Base-by-base conservation (phyloP, 805 yeast species). In the Kurtzmaniella fragi region DNA sequence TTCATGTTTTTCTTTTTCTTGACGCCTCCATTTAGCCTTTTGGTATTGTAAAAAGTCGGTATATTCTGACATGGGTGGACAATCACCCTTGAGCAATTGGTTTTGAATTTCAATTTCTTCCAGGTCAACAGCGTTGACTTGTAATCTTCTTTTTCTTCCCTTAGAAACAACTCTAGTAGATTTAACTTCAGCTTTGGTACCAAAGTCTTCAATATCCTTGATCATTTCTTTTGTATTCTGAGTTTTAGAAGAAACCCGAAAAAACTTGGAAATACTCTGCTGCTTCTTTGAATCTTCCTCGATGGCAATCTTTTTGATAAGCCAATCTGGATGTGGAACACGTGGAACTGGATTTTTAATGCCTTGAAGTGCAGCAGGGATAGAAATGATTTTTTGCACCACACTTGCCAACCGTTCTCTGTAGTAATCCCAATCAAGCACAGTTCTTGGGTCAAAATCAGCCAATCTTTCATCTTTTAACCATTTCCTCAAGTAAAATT, bases 361-460 rank as follows among this genome's bases (percentile, higher is more conserved):
- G 38, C 79, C 78, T 64, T 93, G 99, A 39, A 91, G 68, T 5
- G 97, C 98, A 4, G 99, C 99, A 2, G 99, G 99, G 48, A 93
- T 91, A 0, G 96, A 84, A 49, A 93, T 86, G 51, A 93, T 88
- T 62, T 95, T 93, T 58, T 90, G 96, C 32, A 95, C 80, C 5
- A 90, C 95, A 2, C 96, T 88, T 0, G 91, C 95, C 28, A 93
- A 71, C 52, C 99, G 78, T 52, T 88, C 96, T 45, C 82, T 73
- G 56, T 93, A 93, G 56, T 93, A 93, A 16, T 67, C 78, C 99
- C 99, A 93, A 59, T 93, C 98, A 44, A 93, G 76, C 38, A 93
- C 84, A 14, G 78, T 74, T 52, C 98, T 73, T 3, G 96, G 95
- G 59, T 91, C 97, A 55, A 87, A 87, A 35, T 80, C 78, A 3